Percentiles rank a stretch among this genome's conserved stretches.
phyloP scores from a whole-genome alignment of 805 yeast genomes.

The Kuraishia capsulata region DNA sequence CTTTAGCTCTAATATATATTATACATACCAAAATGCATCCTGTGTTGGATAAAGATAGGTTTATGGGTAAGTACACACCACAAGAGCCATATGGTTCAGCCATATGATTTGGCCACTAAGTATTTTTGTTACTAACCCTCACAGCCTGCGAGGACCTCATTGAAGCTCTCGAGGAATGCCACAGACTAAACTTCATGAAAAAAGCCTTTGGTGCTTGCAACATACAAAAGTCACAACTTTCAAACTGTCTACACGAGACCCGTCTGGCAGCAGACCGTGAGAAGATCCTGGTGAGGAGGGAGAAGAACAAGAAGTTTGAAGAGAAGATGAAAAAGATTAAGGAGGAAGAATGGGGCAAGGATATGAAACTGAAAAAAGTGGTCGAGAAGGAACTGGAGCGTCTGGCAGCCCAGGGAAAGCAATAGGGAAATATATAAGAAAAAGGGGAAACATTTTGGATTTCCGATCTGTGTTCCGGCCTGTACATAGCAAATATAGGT shows the following conservation, averaged over 20 bases:
- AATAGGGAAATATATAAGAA: conserved; percentile 1
- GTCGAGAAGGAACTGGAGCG: conserved; percentile 41
- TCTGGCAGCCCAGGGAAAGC: conserved; percentile 2
- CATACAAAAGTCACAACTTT: conserved; percentile 69
- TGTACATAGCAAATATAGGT: too few relatives aligned
- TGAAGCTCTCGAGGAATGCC: conserved; percentile 86
- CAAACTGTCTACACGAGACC: conserved; percentile 73
- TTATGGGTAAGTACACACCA: conserved; percentile 17
- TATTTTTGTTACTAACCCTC: conserved; percentile 1
- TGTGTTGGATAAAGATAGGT: conserved; percentile 19
- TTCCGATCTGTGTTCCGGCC: too few relatives aligned
- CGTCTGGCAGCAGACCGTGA: conserved; percentile 55
- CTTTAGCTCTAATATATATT: too few relatives aligned
- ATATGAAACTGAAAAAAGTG: conserved; percentile 57
- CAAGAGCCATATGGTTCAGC: too few relatives aligned
- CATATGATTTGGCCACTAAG: neutral
- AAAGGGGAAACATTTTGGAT: too few relatives aligned
- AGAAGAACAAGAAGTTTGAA: conserved; percentile 45
- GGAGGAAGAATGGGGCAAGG: conserved; percentile 78
- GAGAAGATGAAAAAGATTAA: conserved; percentile 50
- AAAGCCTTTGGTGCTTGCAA: conserved; percentile 81
- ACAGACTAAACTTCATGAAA: conserved; percentile 54
- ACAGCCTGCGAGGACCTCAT: conserved; percentile 72
- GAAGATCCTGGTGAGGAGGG: conserved; percentile 42
- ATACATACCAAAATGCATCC: conserved; percentile 26